Evolutionary conservation across 177 flowering plant species (phyloP).

Genomic region (Vitis hybrid): DNA sequence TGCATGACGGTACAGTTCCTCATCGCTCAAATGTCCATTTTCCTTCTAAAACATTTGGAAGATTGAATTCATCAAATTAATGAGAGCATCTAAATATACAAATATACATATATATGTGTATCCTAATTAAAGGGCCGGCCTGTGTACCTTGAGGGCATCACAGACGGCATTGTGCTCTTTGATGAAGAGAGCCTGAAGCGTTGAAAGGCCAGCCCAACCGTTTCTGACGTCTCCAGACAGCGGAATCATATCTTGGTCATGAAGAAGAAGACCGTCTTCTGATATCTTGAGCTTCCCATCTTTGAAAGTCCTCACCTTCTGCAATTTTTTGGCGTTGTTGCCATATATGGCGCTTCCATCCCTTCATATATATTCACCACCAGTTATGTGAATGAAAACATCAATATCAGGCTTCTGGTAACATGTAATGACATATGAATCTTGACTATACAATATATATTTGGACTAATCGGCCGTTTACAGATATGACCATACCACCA

Average conservation of each 20-base stretch:
- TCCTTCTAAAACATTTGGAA: no score
- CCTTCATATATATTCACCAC: constrained; percentile 19
- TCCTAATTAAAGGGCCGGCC: no score
- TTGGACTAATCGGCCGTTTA: no score
- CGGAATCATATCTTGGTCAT: constrained; percentile 36
- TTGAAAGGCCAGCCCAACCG: constrained; percentile 52
- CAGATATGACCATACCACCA: constrained; percentile 45
- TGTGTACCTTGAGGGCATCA: constrained; percentile 36
- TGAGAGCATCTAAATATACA: no score
- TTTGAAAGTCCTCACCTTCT: constrained; percentile 44
- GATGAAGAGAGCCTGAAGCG: constrained; percentile 46
- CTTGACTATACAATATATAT: no score
- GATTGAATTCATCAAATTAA: constrained; percentile 20
- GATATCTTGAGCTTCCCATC: constrained; percentile 52
- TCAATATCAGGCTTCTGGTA: no score
- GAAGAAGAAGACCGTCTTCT: constrained; percentile 42
- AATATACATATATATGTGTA: no score
- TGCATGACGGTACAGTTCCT: constrained; percentile 45
- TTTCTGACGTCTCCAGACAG: constrained; percentile 53
- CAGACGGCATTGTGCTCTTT: constrained; percentile 52
- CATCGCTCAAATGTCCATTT: constrained; percentile 18
- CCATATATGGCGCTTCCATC: constrained; percentile 59
- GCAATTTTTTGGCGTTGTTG: constrained; percentile 28
- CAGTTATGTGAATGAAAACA: not conserved
- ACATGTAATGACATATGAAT: no score